Conservation (phyloP, 2,329 filamentous ascomycete genomes). For the Alternaria hordeiaustralica region DNA sequence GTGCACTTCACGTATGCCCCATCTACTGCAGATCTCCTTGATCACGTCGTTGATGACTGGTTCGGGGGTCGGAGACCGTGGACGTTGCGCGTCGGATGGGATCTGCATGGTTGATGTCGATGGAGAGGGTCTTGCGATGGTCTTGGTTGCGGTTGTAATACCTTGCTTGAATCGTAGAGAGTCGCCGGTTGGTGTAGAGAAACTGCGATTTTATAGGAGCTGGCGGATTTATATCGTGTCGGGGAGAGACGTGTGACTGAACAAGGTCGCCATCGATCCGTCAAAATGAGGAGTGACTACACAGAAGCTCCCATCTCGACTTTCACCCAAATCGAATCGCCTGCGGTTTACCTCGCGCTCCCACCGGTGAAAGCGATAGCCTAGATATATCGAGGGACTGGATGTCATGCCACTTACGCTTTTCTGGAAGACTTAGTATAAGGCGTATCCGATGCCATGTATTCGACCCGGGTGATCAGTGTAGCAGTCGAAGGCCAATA, state of each 20-base stretch:
- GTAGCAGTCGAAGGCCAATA: accelerated
- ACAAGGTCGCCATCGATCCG: not conserved
- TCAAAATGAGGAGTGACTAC: not conserved
- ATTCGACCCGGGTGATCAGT: not conserved
- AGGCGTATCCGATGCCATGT: too few relatives aligned
- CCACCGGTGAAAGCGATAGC: not conserved
- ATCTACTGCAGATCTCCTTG: not conserved
- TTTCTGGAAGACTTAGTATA: not conserved
- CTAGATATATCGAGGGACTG: not conserved
- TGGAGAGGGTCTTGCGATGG: too few relatives aligned
- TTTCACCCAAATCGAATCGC: not conserved
- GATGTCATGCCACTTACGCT: not conserved
- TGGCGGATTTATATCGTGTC: not conserved
- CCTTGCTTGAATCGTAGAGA: not conserved
- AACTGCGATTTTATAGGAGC: not conserved
- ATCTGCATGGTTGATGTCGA: not conserved
- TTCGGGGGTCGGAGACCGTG: not conserved
- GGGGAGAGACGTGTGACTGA: not conserved
- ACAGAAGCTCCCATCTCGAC: not conserved
- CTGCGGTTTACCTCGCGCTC: not conserved
- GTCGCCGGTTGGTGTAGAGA: not conserved
- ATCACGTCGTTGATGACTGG: not conserved
- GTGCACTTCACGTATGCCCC: not conserved
- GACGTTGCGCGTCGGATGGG: not conserved
- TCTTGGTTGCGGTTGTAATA: too few relatives aligned